Conservation (phyloP, 2,329 filamentous ascomycete species). For the Colletotrichum endophyticum region DNA sequence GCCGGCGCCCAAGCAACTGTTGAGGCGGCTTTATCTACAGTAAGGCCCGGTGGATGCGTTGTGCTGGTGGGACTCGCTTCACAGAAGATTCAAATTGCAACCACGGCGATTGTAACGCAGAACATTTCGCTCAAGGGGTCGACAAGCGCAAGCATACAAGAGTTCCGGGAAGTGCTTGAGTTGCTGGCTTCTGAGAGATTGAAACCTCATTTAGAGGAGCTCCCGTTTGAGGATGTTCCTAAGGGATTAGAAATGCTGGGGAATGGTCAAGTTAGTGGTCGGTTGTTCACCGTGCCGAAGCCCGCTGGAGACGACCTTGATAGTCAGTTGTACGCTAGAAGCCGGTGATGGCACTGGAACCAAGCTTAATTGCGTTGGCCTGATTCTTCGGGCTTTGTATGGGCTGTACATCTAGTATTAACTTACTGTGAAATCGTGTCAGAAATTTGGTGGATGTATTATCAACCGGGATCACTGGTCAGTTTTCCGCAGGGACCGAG, state of each 20-base stretch:
- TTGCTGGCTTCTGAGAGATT: background rate
- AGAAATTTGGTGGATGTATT: background rate
- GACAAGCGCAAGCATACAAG: background rate
- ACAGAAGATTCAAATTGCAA: background rate
- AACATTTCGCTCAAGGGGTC: background rate
- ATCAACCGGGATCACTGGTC: background rate
- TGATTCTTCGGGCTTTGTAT: no score
- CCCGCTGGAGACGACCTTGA: background rate
- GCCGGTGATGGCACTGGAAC: background rate
- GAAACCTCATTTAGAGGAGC: background rate
- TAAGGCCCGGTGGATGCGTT: constrained; percentile 7
- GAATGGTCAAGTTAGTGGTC: background rate
- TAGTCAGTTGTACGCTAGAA: background rate
- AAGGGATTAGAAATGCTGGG: background rate
- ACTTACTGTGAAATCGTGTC: background rate
- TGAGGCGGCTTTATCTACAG: background rate
- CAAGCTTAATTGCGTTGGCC: no score
- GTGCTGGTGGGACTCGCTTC: constrained; percentile 10
- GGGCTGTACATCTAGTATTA: background rate
- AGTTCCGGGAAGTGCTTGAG: background rate
- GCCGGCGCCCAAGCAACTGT: constrained; percentile 2
- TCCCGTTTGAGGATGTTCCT: background rate
- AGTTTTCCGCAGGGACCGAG: background rate
- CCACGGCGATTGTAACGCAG: background rate
- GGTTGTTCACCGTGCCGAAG: background rate